Evolutionary conservation across 1,284 basidiomycete species (phyloP).

Genomic region (Sporisorium iseilematis-ciliati): DNA sequence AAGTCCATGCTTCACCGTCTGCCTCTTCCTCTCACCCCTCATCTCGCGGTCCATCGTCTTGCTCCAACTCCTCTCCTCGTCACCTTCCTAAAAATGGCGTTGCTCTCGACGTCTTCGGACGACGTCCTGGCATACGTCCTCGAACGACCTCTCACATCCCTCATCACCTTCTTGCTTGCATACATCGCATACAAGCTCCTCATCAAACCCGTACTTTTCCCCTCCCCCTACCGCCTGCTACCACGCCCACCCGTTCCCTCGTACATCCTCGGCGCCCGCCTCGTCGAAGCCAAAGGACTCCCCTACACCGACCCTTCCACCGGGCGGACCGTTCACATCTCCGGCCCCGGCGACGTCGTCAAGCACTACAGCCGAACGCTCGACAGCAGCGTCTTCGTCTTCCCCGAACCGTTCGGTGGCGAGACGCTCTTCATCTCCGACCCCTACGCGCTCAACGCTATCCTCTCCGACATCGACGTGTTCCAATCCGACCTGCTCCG

Average conservation of each 20-base stretch:
- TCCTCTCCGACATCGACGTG: conserved; percentile 41
- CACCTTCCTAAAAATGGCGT: background rate
- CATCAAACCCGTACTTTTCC: conserved; percentile 41
- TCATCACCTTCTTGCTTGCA: too few species aligned
- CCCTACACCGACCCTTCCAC: conserved; percentile 16
- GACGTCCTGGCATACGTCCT: background rate
- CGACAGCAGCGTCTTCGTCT: conserved; percentile 26
- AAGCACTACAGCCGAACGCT: conserved; percentile 29
- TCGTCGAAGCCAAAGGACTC: conserved; percentile 41
- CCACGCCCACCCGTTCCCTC: conserved; percentile 30
- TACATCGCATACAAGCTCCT: conserved; percentile 39
- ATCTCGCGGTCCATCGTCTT: background rate
- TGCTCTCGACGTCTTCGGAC: background rate
- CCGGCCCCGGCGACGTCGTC: conserved; percentile 32
- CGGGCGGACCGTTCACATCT: background rate
- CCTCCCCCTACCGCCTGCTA: conserved; percentile 38
- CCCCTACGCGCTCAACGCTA: conserved; percentile 35
- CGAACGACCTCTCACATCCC: conserved; percentile 19
- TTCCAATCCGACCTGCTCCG: conserved; percentile 42
- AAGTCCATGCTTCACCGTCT: too few species aligned
- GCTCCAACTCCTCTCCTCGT: background rate
- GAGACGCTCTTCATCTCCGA: conserved; percentile 41
- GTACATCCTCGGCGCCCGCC: conserved; percentile 34
- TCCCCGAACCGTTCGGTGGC: conserved; percentile 41
- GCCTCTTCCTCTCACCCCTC: too few species aligned